phyloP scores from a whole-genome alignment of 169 alveolate genomes.

The Cryptosporidium sp. region DNA sequence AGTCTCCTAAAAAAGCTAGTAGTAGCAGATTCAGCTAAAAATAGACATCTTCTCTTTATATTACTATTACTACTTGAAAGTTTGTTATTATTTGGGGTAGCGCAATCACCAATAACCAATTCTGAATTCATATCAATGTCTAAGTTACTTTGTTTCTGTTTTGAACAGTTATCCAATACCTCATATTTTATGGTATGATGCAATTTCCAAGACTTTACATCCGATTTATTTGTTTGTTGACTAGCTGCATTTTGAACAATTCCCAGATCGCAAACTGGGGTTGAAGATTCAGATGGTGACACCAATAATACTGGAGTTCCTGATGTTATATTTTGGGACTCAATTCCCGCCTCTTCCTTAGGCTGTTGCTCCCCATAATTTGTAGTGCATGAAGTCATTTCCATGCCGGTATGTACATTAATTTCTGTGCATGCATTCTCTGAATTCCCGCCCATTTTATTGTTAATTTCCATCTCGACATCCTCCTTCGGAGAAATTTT shows the following conservation, averaged over 20 bases:
- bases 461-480: constrained; percentile 8
- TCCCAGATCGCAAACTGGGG: constrained; percentile 2
- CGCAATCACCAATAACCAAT: constrained; percentile 36
- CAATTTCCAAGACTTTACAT: constrained; percentile 60
- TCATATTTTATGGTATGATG: constrained; percentile 66
- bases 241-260: neutral
- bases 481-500: constrained; percentile 2
- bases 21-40: constrained; percentile 86
- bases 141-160: neutral
- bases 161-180: constrained; percentile 4
- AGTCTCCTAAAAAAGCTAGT: constrained; percentile 89
- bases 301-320: neutral
- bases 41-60: constrained; percentile 79
- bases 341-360: constrained; percentile 6
- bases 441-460: constrained; percentile 1
- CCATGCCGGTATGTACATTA: neutral
- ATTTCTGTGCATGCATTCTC: constrained; percentile 16
- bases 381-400: neutral
- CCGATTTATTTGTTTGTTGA: constrained; percentile 6
- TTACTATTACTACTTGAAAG: neutral
- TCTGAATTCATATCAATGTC: constrained; percentile 19
- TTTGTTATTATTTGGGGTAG: constrained; percentile 31
- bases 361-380: neutral
- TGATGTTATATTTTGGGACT: neutral
- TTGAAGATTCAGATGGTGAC: neutral